phyloP scores from a whole-genome alignment of 1,284 basidiomycete genomes.

The Malassezia caprae region DNA sequence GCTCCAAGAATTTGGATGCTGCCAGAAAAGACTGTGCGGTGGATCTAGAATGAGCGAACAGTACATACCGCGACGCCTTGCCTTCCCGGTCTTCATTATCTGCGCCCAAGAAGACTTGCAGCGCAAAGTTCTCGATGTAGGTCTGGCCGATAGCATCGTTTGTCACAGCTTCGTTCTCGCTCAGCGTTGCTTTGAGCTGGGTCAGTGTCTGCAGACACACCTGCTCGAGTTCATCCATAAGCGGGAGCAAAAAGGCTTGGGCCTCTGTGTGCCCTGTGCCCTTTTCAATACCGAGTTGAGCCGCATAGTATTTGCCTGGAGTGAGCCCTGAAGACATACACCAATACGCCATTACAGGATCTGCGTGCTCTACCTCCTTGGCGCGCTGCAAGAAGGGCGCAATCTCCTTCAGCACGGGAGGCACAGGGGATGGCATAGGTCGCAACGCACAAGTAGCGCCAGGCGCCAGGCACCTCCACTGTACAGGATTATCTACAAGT shows the following conservation, averaged over 20 bases:
- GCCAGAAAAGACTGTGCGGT: slow-evolving; percentile 82
- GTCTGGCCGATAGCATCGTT: slow-evolving; percentile 71
- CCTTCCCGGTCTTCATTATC: slow-evolving; percentile 80
- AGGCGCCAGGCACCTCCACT: neutral
- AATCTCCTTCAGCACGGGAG: slow-evolving; percentile 51
- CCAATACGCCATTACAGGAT: slow-evolving; percentile 87
- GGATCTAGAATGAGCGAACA: slow-evolving; percentile 51
- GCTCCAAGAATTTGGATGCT: slow-evolving; percentile 73
- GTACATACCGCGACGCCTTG: slow-evolving; percentile 59
- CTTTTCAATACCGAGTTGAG: slow-evolving; percentile 69
- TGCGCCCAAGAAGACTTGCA: slow-evolving; percentile 75
- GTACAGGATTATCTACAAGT: neutral
- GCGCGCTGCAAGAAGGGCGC: slow-evolving; percentile 77
- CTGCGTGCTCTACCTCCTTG: slow-evolving; percentile 67
- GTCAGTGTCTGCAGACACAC: slow-evolving; percentile 42
- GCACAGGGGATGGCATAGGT: neutral
- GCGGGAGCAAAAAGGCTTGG: slow-evolving; percentile 61
- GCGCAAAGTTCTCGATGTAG: slow-evolving; percentile 86
- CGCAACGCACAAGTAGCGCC: neutral
- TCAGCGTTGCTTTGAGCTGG: slow-evolving; percentile 65
- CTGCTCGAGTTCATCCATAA: slow-evolving; percentile 69
- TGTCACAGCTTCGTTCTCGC: slow-evolving; percentile 68
- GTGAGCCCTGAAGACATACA: slow-evolving; percentile 50
- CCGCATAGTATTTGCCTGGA: slow-evolving; percentile 66
- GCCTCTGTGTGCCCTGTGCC: slow-evolving; percentile 57